Base-by-base conservation (phyloP, 345 rosid genomes). In the Durio zibethinus region DNA sequence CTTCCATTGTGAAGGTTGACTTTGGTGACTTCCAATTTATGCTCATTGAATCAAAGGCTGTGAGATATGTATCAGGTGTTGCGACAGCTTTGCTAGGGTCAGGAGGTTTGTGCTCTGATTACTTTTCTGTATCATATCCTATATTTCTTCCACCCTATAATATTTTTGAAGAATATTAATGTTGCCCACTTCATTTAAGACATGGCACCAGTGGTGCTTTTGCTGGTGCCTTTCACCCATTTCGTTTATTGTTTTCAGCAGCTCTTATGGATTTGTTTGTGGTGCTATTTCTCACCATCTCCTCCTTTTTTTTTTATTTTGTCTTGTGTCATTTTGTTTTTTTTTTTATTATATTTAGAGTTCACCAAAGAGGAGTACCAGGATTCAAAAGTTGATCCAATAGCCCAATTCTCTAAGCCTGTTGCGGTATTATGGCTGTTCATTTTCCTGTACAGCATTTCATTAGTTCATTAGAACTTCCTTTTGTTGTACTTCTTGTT, bases 21-120 rank as follows among this genome's bases (percentile, higher is more conserved):
- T 95, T 95, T 45, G 97, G 97, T 62, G 99, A 95, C 88, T 95
- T 93, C 83, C 92, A 90, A 79, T 95, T 95, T 81, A 68, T 92
- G 82, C 87, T 88, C 36, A 88, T 95, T 27, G 90, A 90, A 85
- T 97, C 99, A 38, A 95, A 86, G 77, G 85, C 83, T 66, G 93
- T 93, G 81, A 84, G 92, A 78, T 95, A 88, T 80, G 94, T 95
- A 7, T 93, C 97, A 52, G 99, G 97, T 66, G 88, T 92, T 70
- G 98, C 99, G 73, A 89, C 97, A 59, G 97, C 99, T 77, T 87
- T 91, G 76, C 88, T 93, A 76, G 94, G 98, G 83, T 93, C 98
- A 14, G 99, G 98, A 90, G 99, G 99, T 95, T 43, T 70, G 88
- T 84, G 43, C 76, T 35, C 53, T 38, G n/a, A 66, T 36, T 38